Base-by-base conservation (phyloP, 768 basidiomycete genomes). In the Panaeolus cyanescens region DNA sequence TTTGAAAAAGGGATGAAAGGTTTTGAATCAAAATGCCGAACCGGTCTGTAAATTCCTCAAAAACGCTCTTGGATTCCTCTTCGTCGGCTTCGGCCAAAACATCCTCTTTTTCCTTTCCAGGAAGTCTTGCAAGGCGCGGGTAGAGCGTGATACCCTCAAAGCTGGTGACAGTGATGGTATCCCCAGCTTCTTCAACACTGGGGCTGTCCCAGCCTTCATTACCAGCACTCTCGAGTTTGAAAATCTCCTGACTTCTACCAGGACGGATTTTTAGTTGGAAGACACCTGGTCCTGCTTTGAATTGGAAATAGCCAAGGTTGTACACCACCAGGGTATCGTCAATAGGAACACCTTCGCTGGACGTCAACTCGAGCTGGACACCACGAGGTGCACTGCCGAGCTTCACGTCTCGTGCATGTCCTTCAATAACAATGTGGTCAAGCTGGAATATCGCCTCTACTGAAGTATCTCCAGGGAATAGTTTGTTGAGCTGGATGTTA, bases 271-370 rank as follows among this genome's bases (percentile, higher is more conserved):
- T 87, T 0, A 98, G 80, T 50, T 82, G 79, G 78, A 91, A 96
- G 0, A 92, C 87, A 1, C 97, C 97, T 0, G 97, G 97, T 58
- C 85, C 91, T 1, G 92, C 90, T 71, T 94, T 95, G 79, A 99
- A 95, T 71, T 99, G 97, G 58, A 98, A 77, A 74, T 99, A 99
- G 1, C 97, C 97, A 5, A 99, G 79, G 71, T 99, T 99, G 4
- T 91, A 94, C 58, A 97, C 93, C 36, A 99, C 89, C 60, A 88
- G 91, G 0, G 97, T 99, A 66, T 97, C 95, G 6, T 91, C 93
- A 13, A 96, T 79, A 4, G 82, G 75, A 1, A 68, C 68, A 19
- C 71, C 67, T 61, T 81, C 78, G 28, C 76, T 72, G 12, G 75
- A 77, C 3, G 84, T 78, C 1, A 99, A 85, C 69, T 97, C 90